Evolutionary conservation across 441 rosid genomes (phyloP), one percentile per base, ranked within the genome.

Genomic region (Capsella rubella): DNA sequence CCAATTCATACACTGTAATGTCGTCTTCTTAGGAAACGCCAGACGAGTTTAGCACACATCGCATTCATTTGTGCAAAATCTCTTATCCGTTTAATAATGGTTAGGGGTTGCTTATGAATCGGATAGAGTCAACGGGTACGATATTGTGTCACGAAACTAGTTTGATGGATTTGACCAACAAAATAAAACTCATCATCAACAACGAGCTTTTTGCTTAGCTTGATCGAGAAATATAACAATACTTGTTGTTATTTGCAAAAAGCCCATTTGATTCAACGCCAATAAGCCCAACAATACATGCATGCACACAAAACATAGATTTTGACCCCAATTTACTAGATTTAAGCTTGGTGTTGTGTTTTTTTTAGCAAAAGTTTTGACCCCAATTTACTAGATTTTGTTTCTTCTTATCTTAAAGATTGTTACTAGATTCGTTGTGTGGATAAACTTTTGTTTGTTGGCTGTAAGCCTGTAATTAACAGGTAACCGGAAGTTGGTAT

Each of bases 81-180:
- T 76, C 71, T 76, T 76, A 76, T 76, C 79, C 64, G 7, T 61
- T 1, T 69, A 8, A 16, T 54, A 45, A 42, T 40, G 70, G 70
- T 62, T 75, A 63, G 51, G 51, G 63, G 16, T 69, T 45, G 73
- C 69, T 52, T 67, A 21, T 46, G 6, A 35, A 34, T 69, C 2
- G 40, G 64, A 75, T 75, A 75, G 25, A 61, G 79, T 61, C 74
- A 61, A 75, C 57, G 21, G 11, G 45, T 5, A 52, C 4, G 34
- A 64, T 3, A n/a, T 46, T 12, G 31, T 54, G 13, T 63, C 29
- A 21, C 13, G 5, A 71, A 66, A 51, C 37, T 67, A 37, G 18
- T 32, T 73, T 39, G 53, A 65, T 66, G 53, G 37, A 58, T 9
- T 49, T 55, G 58, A 56, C 71, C 29, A 66, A 64, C 10, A 8